A percentile compares a stretch with the other conserved stretches of the same genome.
Conservation (phyloP, 140 eudicot genomes). For the Flaveria floridana region DNA sequence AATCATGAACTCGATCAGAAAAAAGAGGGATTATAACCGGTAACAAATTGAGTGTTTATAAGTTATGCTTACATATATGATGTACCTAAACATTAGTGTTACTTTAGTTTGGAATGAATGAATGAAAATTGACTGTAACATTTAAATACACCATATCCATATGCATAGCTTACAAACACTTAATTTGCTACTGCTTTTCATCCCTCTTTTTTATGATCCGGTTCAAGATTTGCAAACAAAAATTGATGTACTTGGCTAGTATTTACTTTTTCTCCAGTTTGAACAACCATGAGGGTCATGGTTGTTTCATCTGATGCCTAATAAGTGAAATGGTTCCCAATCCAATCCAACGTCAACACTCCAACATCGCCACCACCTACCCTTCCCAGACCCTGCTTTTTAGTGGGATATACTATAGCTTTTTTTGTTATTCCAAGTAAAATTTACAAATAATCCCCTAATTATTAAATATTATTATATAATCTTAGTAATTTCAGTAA, state of each 20-base stretch:
- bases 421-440: no score
- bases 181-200: not conserved
- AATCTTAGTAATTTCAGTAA: no score
- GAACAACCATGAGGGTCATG: conserved; percentile 54
- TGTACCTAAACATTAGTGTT: not conserved
- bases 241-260: conserved; percentile 7
- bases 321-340: conserved; percentile 39
- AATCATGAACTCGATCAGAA: conserved; percentile 11
- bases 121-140: no score
- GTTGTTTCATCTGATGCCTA: conserved; percentile 48
- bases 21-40: not conserved
- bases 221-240: conserved; percentile 14
- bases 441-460: no score
- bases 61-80: not conserved
- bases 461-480: no score
- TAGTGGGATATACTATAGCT: no score
- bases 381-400: no score
- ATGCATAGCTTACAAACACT: not conserved
- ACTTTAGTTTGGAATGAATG: no score
- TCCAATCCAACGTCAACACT: not conserved
- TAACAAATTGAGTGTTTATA: conserved; percentile 1
- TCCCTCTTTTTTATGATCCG: not conserved
- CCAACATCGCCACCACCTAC: no score
- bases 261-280: conserved; percentile 3
- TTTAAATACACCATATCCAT: no score